A percentile compares a stretch with the other conserved stretches of the same genome.
phyloP scores from a whole-genome alignment of 2,329 filamentous ascomycete species.

The Penicillium sp. region DNA sequence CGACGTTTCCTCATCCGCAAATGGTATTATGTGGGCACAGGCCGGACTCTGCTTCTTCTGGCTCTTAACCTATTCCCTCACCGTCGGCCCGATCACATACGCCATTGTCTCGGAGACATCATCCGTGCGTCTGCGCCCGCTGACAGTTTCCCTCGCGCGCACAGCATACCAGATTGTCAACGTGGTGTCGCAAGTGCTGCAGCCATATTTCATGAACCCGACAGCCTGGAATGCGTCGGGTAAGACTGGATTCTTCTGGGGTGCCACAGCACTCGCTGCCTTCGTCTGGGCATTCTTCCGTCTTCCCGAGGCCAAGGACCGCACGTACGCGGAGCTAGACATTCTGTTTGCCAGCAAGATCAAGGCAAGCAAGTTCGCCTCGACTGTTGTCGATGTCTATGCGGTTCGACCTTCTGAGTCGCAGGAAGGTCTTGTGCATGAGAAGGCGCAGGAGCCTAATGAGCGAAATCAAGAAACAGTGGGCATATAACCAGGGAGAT shows the following conservation, averaged over 20 bases:
- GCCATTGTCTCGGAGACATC: slow-evolving; percentile 53
- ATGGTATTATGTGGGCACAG: slow-evolving; percentile 29
- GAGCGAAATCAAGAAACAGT: not conserved
- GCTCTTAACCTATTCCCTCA: slow-evolving; percentile 55
- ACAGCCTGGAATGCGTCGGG: slow-evolving; percentile 38
- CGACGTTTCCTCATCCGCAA: slow-evolving; percentile 17
- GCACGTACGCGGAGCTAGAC: slow-evolving; percentile 42
- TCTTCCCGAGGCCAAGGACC: slow-evolving; percentile 37
- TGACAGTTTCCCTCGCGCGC: slow-evolving; percentile 55
- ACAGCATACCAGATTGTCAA: slow-evolving; percentile 50
- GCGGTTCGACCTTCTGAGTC: slow-evolving; percentile 8
- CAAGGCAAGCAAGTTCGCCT: slow-evolving; percentile 33
- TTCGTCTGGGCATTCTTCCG: slow-evolving; percentile 38
- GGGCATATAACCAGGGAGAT: not conserved
- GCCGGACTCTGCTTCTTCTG: slow-evolving; percentile 50
- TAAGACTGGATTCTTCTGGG: slow-evolving; percentile 43
- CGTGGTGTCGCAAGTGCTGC: slow-evolving; percentile 45
- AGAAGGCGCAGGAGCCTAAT: slow-evolving; percentile 8
- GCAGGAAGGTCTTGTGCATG: slow-evolving; percentile 15
- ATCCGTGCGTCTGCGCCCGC: slow-evolving; percentile 53
- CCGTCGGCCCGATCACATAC: slow-evolving; percentile 55
- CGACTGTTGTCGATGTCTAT: slow-evolving; percentile 18
- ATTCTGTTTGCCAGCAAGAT: slow-evolving; percentile 40
- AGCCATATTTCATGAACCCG: slow-evolving; percentile 35
- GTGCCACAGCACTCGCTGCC: slow-evolving; percentile 22